Base-by-base conservation (phyloP, 495 filamentous ascomycete genomes). In the Xylaria sp. region DNA sequence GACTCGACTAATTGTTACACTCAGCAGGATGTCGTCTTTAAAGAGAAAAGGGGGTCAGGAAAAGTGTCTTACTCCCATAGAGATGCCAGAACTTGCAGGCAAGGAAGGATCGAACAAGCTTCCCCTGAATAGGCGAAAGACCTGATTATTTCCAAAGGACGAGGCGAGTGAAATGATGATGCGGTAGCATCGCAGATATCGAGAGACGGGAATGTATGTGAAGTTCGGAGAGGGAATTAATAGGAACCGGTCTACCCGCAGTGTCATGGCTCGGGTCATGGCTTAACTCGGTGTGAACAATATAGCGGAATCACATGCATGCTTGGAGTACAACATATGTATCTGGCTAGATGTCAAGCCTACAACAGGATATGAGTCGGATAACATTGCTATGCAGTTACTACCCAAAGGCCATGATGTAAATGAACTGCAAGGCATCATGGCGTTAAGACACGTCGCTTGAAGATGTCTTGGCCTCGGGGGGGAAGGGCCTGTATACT, bases 201-300 rank as follows among this genome's bases (percentile, higher is more conserved):
- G 2, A 59, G 17, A 40, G 57, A 21, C 19, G 6, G 35, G 57
- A 40, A 12, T 61, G 40, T 61, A 61, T 37, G 7, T 37, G 6
- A 59, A 40, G 57, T 4, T 61, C 35, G 33, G 35, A 61, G 33
- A 61, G 40, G 55, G n/a, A 37, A 24, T 61, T 12, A 33, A 58
- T 58, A 29, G 29, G 29, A 33, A 35, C 29, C 5, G n/a, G 31
- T 35, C 29, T 5, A 1, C 6, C 53, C 1, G 5, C 29, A 35
- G 29, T 14, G 57, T 26, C 4, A 57, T 17, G 26, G 19, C 29
- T 17, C 24, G 24, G 52, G 1, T 31, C 52, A 55, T 58, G 15
- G 19, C 40, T 40, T 37, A 9, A 37, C 5, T 4, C 29, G 33
- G 3, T 31, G 17, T n/a, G 6, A 31, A 19, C 14, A 29, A 12